A percentile compares a stretch with the other conserved stretches of the same genome.
Conservation (phyloP, 2,329 filamentous ascomycete genomes). For the Apiospora hydei region DNA sequence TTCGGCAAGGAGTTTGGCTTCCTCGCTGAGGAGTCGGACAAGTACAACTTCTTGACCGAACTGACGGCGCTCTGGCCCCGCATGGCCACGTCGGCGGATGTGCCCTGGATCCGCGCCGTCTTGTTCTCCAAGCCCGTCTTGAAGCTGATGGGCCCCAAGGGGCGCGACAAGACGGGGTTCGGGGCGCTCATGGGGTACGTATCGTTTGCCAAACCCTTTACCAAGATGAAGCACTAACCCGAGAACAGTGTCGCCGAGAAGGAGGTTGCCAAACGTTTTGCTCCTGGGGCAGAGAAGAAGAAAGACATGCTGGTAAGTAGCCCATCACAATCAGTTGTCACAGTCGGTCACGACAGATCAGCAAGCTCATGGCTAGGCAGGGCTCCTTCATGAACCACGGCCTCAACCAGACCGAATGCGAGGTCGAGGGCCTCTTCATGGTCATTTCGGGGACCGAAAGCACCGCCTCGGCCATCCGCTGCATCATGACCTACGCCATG, state of each 20-base stretch:
- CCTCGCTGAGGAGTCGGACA: constrained; percentile 50
- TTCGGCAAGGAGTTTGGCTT: constrained; percentile 58
- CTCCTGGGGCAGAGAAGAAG: constrained; percentile 48
- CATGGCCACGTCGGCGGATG: constrained; percentile 47
- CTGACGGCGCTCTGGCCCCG: constrained; percentile 46
- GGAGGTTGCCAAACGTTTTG: constrained; percentile 53
- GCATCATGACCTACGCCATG: constrained; percentile 54
- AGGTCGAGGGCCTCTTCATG: constrained; percentile 33
- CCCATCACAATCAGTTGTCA: not conserved
- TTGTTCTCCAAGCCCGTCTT: constrained; percentile 41
- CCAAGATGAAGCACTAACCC: not conserved
- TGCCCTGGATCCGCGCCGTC: constrained; percentile 50
- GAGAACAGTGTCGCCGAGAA: constrained; percentile 50
- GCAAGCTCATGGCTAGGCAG: constrained; percentile 9
- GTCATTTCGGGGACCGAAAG: constrained; percentile 59
- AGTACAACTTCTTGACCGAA: constrained; percentile 51
- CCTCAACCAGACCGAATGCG: constrained; percentile 29
- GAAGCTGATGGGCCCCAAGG: constrained; percentile 45
- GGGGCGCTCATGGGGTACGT: constrained; percentile 41
- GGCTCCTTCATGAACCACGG: constrained; percentile 35
- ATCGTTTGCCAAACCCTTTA: not conserved
- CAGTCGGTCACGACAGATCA: not conserved
- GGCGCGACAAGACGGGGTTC: constrained; percentile 39
- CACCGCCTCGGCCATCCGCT: constrained; percentile 55
- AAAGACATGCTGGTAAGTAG: constrained; percentile 56